These are phyloP conservation scores for Penicillium bovifimosum DNA, from an alignment of 495 filamentous ascomycete genomes.

Conservation along the genomic window DNA sequence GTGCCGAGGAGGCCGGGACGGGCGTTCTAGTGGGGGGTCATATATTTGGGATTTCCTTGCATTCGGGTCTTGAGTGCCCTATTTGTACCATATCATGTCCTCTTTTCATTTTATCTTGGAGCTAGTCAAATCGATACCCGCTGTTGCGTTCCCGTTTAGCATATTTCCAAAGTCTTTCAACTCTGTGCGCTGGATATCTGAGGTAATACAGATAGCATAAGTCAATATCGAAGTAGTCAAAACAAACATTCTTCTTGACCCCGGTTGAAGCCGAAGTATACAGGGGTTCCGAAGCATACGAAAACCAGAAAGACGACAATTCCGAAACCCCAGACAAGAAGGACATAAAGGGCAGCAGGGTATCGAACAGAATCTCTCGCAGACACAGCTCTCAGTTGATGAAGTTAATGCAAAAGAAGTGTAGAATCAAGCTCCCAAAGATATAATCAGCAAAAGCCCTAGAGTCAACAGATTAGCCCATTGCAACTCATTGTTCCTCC, in stretches of 20 bases:
- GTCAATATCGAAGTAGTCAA: neutral
- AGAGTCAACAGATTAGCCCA: neutral
- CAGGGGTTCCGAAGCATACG: neutral
- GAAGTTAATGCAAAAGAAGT: conserved; percentile 99
- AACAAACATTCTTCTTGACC: neutral
- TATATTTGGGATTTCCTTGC: neutral
- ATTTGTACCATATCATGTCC: neutral
- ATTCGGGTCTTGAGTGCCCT: neutral
- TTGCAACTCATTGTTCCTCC: no score
- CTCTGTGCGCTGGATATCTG: neutral
- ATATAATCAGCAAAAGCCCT: conserved; percentile 97
- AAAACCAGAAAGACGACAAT: neutral
- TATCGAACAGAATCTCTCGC: neutral
- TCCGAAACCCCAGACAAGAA: conserved; percentile 5
- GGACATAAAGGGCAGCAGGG: conserved; percentile 1
- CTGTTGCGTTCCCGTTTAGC: neutral
- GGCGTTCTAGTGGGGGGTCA: conserved; percentile 33
- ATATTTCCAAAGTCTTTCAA: neutral
- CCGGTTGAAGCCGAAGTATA: neutral
- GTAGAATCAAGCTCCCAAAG: conserved; percentile 87
- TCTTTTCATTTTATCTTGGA: conserved; percentile 1
- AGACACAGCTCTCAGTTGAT: conserved; percentile 67
- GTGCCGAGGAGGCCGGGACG: conserved; percentile 51
- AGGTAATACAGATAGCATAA: neutral
- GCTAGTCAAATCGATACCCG: conserved; percentile 8